Evolutionary conservation across 2,329 filamentous ascomycete genomes (phyloP).

Genomic region (Xylariaceae sp.): DNA sequence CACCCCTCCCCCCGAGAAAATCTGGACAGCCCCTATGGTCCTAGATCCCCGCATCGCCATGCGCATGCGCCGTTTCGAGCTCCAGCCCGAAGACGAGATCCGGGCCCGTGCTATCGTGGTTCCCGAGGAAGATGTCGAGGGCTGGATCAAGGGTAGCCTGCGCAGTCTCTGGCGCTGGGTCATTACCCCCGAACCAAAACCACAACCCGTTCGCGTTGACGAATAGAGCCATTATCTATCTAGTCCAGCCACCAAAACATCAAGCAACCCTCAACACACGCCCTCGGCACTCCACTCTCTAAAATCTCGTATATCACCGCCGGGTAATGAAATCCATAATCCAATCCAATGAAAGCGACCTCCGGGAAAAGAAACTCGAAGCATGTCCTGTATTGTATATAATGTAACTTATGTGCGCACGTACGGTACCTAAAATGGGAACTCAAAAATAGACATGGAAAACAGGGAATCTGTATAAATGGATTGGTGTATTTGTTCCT

Average conservation of each 20-base stretch:
- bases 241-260: neutral
- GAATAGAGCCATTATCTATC: neutral
- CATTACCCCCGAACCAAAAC: slow-evolving; percentile 33
- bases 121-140: slow-evolving; percentile 63
- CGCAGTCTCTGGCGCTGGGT: slow-evolving; percentile 48
- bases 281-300: neutral
- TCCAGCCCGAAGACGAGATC: slow-evolving; percentile 63
- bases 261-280: neutral
- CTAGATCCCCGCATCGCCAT: slow-evolving; percentile 69
- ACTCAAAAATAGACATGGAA: neutral
- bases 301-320: neutral
- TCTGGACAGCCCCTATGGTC: slow-evolving; percentile 70
- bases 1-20: slow-evolving; percentile 46
- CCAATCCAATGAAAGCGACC: neutral
- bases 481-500: neutral
- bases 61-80: slow-evolving; percentile 75
- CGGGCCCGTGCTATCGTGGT: slow-evolving; percentile 57
- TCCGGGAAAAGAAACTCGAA: neutral
- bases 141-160: slow-evolving; percentile 58
- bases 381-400: neutral
- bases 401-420: neutral
- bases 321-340: neutral
- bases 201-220: slow-evolving; percentile 4
- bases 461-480: neutral
- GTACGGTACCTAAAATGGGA: neutral